phyloP scores from a whole-genome alignment of 768 basidiomycete species.

The Crucibulum laeve region DNA sequence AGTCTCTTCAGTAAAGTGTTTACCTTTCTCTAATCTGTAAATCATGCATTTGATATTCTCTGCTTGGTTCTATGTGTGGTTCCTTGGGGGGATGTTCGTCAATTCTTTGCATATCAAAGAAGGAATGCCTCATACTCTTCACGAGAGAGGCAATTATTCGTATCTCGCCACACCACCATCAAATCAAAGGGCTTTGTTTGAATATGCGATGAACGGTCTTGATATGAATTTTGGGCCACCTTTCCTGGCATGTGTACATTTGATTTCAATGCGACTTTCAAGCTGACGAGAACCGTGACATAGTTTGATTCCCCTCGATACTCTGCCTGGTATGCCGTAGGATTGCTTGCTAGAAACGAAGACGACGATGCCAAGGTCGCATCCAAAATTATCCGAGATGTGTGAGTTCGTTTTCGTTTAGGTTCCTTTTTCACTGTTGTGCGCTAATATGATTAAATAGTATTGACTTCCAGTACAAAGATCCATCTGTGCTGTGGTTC shows the following conservation, averaged over 20 bases:
- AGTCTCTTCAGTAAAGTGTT: too few species aligned
- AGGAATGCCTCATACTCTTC: neutral
- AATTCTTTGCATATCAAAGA: neutral
- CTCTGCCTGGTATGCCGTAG: conserved; percentile 26
- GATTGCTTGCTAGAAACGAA: conserved; percentile 20
- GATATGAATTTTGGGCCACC: conserved; percentile 20
- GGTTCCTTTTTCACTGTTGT: too few species aligned
- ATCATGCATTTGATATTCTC: too few species aligned
- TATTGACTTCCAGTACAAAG: conserved; percentile 14
- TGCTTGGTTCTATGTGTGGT: too few species aligned
- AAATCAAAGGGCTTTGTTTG: conserved; percentile 17
- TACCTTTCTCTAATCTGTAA: too few species aligned
- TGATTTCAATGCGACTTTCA: neutral
- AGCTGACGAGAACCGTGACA: neutral
- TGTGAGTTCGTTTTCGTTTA: conserved; percentile 9
- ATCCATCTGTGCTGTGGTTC: conserved; percentile 22
- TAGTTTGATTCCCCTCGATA: conserved; percentile 24
- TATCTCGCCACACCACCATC: conserved; percentile 15
- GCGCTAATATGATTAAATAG: neutral
- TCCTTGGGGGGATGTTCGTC: too few species aligned
- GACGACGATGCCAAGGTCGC: conserved; percentile 16
- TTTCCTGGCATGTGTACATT: conserved; percentile 14
- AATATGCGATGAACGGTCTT: conserved; percentile 18
- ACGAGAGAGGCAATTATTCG: conserved; percentile 1
- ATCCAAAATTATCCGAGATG: conserved; percentile 14